A percentile compares a stretch with the other conserved stretches of the same genome.
phyloP scores from a whole-genome alignment of 2,329 filamentous ascomycete genomes.

The Fusarium agapanthi region DNA sequence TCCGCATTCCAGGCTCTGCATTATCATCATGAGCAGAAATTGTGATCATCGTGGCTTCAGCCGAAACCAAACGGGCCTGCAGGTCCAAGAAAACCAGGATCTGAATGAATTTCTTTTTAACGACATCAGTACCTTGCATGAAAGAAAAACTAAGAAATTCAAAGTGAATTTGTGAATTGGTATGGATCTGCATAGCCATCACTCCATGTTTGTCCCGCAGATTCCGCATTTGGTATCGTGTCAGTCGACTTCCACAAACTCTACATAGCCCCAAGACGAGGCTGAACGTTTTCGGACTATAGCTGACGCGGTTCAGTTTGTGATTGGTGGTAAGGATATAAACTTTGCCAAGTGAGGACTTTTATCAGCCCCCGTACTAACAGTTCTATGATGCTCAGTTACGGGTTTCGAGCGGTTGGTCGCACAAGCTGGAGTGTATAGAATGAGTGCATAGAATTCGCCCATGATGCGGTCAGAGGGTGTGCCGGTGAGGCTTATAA shows the following conservation, averaged over 20 bases:
- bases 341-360: not conserved
- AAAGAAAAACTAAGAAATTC: not conserved
- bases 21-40: not conserved
- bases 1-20: not conserved
- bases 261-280: not conserved
- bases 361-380: not conserved
- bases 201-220: not conserved
- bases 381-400: conserved; percentile 12
- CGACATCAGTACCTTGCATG: not conserved
- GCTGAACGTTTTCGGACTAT: conserved; percentile 1
- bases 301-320: conserved; percentile 1
- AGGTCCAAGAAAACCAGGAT: not conserved
- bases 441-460: not conserved
- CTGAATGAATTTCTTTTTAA: no score
- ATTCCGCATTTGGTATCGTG: conserved; percentile 17
- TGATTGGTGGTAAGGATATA: not conserved
- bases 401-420: not conserved
- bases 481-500: conserved; percentile 1
- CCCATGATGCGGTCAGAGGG: not conserved
- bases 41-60: not conserved
- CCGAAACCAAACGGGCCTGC: conserved; percentile 1
- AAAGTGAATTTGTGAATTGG: not conserved
- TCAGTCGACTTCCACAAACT: not conserved
- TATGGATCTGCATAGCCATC: conserved; percentile 16
- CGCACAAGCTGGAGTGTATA: no score